A percentile compares a stretch with the other conserved stretches of the same genome.
Evolutionary conservation across 257 asterid species (phyloP).

Genomic region (Solanum peruvianum): DNA sequence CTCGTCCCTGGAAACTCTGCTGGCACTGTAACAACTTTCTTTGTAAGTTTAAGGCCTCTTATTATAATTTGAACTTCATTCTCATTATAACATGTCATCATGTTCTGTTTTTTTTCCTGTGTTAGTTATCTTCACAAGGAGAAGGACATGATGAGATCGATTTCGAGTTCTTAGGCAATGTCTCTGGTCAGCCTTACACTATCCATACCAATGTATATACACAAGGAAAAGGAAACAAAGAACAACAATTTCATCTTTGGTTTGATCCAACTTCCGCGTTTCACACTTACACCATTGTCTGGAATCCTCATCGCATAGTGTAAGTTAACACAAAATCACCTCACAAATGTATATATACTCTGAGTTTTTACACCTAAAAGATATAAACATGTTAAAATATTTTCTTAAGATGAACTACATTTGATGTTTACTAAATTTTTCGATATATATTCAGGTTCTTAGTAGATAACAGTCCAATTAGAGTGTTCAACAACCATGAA

Average conservation of each 20-base stretch:
- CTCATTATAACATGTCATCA: neutral
- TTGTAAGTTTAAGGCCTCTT: neutral
- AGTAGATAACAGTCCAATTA: neutral
- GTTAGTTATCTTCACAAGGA: neutral
- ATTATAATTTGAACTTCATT: neutral
- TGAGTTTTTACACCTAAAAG: neutral
- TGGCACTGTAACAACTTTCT: neutral
- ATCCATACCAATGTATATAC: neutral
- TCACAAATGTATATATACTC: neutral
- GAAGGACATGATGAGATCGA: neutral
- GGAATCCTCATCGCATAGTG: constrained; percentile 5
- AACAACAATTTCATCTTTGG: constrained; percentile 6
- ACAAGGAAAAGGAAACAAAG: constrained; percentile 6
- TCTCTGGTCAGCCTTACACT: neutral
- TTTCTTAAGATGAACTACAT: neutral
- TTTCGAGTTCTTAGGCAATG: constrained; percentile 1
- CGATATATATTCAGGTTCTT: neutral
- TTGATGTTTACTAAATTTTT: neutral
- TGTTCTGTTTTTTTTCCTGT: too few relatives aligned
- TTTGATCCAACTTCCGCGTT: neutral
- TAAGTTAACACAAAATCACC: neutral
- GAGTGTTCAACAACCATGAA: neutral
- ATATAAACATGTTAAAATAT: neutral
- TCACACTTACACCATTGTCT: constrained; percentile 4
- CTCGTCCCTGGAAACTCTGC: neutral